phyloP scores from a whole-genome alignment of 768 basidiomycete genomes.

The Boletus huronensis region DNA sequence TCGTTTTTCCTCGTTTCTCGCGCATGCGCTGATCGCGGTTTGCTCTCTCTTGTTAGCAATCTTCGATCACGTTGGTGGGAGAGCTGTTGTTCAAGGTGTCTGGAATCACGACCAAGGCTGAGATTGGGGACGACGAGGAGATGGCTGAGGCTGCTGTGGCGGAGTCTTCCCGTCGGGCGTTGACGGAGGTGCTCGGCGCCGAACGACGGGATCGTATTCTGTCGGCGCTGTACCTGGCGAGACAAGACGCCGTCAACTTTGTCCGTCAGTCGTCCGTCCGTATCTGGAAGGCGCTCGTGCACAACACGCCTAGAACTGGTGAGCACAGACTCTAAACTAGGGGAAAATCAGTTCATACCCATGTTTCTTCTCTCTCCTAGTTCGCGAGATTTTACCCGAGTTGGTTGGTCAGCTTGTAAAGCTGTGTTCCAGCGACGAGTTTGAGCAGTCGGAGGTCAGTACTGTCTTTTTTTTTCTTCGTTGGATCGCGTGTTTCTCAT shows the following conservation, averaged over 20 bases:
- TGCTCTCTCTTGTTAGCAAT: conserved; percentile 63
- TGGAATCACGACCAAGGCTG: conserved; percentile 87
- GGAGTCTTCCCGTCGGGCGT: conserved; percentile 80
- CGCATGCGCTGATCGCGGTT: background rate
- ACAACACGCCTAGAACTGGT: conserved; percentile 92
- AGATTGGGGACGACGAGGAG: conserved; percentile 68
- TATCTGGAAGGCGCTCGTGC: conserved; percentile 97
- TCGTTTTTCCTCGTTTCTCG: background rate
- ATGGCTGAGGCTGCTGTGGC: conserved; percentile 59
- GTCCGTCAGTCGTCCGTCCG: conserved; percentile 91
- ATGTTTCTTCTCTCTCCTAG: conserved; percentile 35
- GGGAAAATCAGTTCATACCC: background rate
- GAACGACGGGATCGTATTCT: conserved; percentile 91
- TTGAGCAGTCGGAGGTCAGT: conserved; percentile 86
- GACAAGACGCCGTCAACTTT: conserved; percentile 86
- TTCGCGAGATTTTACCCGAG: conserved; percentile 86
- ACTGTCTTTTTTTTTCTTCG: background rate
- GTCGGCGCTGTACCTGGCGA: conserved; percentile 85
- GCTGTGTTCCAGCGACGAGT: conserved; percentile 73
- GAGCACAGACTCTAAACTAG: conserved; percentile 2
- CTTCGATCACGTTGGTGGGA: conserved; percentile 92
- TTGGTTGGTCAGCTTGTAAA: conserved; percentile 75
- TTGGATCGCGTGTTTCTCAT: background rate
- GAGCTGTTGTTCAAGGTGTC: conserved; percentile 96
- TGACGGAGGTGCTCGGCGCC: conserved; percentile 82